These are phyloP conservation scores for Aristolochia californica DNA, from an alignment of 164 flowering plant species.

Conservation along the genomic window DNA sequence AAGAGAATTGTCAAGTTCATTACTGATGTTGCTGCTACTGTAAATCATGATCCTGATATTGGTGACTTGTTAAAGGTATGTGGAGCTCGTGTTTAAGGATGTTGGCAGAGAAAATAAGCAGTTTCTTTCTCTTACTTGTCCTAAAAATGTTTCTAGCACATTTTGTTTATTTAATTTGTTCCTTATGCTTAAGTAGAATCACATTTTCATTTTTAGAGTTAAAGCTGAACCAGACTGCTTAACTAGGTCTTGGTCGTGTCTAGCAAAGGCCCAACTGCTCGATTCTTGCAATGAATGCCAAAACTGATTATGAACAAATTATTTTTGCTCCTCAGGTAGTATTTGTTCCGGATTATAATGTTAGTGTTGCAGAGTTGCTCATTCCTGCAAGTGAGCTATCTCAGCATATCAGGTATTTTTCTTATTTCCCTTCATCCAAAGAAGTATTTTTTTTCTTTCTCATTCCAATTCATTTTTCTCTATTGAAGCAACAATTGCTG, in stretches of 20 bases:
- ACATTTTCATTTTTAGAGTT: no score
- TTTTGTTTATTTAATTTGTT: not conserved
- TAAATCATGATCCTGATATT: constrained; percentile 88
- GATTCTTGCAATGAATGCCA: no score
- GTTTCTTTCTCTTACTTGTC: not conserved
- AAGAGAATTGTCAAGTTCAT: constrained; percentile 93
- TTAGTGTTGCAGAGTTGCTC: constrained; percentile 86
- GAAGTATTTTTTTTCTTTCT: not conserved
- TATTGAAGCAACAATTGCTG: no score
- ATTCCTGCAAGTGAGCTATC: constrained; percentile 96
- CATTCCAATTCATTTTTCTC: no score
- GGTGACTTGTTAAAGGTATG: constrained; percentile 85
- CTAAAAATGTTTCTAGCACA: not conserved
- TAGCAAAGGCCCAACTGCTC: no score
- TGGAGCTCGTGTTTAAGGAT: not conserved
- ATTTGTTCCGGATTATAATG: constrained; percentile 93
- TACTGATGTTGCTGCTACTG: constrained; percentile 79
- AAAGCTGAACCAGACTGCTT: no score
- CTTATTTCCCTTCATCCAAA: not conserved
- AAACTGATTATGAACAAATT: no score
- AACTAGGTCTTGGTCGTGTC: no score
- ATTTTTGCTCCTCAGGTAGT: constrained; percentile 40
- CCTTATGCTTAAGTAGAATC: no score
- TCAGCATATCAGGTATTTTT: constrained; percentile 82
- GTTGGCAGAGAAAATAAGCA: no score